Percentiles rank a stretch among this genome's conserved stretches.
These are phyloP conservation scores for Kodamaea derodonti DNA, from an alignment of 1,139 yeast genomes.

Conservation along the genomic window DNA sequence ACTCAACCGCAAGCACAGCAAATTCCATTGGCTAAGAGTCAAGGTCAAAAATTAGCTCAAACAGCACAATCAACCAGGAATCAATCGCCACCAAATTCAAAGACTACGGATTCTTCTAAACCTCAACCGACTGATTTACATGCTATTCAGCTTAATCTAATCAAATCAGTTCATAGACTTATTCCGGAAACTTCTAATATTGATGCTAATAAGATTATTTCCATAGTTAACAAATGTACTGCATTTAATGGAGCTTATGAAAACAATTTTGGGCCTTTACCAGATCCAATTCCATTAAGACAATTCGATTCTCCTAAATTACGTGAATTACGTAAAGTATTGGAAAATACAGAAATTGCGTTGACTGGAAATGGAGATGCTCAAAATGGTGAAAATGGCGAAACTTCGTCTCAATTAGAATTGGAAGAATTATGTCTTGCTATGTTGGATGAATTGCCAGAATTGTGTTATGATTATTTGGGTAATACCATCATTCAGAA, in stretches of 20 bases:
- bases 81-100: conserved; percentile 2
- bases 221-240: conserved; percentile 30
- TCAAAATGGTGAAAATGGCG: conserved; percentile 8
- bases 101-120: conserved; percentile 2
- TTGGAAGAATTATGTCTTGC: conserved; percentile 81
- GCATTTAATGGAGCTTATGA: conserved; percentile 33
- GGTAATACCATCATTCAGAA: conserved; percentile 97
- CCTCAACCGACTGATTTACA: conserved; percentile 24
- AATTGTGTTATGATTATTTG: conserved; percentile 83
- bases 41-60: background rate
- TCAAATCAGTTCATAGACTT: conserved; percentile 19
- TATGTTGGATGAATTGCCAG: conserved; percentile 88
- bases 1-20: background rate
- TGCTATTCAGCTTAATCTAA: conserved; percentile 22
- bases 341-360: conserved; percentile 42
- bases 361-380: conserved; percentile 7
- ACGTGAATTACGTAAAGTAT: conserved; percentile 51
- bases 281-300: conserved; percentile 59
- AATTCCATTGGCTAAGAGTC: background rate
- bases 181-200: conserved; percentile 12
- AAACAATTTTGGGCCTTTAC: conserved; percentile 63
- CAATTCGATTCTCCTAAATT: conserved; percentile 87
- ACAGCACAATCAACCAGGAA: background rate
- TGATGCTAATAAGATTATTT: conserved; percentile 30
- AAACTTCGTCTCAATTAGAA: conserved; percentile 42